Conservation (phyloP, 2,329 filamentous ascomycete genomes). For the Eutypella sp. region DNA sequence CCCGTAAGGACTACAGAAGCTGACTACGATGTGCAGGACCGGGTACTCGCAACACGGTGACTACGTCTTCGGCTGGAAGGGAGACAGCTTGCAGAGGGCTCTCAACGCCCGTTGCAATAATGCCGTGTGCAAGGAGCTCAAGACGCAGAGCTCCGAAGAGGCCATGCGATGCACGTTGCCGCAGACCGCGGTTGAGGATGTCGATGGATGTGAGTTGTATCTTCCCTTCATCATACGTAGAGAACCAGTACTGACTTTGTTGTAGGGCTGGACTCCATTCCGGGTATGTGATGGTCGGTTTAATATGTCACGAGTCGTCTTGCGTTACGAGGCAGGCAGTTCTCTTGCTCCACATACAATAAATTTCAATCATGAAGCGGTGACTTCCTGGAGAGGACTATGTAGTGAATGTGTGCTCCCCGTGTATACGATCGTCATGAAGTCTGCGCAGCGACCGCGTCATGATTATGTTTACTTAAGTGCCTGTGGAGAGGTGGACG, state of each 20-base stretch:
- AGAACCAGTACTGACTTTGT: neutral
- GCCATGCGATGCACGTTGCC: slow-evolving; percentile 29
- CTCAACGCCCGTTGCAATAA: slow-evolving; percentile 31
- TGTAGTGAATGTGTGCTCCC: too few relatives aligned
- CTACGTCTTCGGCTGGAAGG: slow-evolving; percentile 39
- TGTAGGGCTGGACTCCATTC: neutral
- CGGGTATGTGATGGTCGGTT: neutral
- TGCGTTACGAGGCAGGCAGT: too few relatives aligned
- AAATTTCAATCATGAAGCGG: too few relatives aligned
- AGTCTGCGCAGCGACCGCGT: neutral
- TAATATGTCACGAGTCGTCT: too few relatives aligned
- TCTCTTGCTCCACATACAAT: too few relatives aligned
- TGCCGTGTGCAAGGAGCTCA: slow-evolving; percentile 27
- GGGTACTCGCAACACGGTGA: slow-evolving; percentile 32
- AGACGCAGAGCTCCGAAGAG: slow-evolving; percentile 25
- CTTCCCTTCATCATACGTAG: neutral
- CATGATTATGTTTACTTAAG: neutral
- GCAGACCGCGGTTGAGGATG: slow-evolving; percentile 24
- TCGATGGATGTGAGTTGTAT: slow-evolving; percentile 28
- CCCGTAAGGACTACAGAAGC: neutral
- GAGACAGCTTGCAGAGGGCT: slow-evolving; percentile 26
- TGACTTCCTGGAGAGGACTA: too few relatives aligned
- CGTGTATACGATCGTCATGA: neutral
- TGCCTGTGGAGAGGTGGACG: slow-evolving; percentile 16
- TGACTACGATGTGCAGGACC: slow-evolving; percentile 15